A percentile compares a stretch with the other conserved stretches of the same genome.
These are phyloP conservation scores for Rubia tinctorum DNA, from an alignment of 305 asterid species.

Conservation along the genomic window DNA sequence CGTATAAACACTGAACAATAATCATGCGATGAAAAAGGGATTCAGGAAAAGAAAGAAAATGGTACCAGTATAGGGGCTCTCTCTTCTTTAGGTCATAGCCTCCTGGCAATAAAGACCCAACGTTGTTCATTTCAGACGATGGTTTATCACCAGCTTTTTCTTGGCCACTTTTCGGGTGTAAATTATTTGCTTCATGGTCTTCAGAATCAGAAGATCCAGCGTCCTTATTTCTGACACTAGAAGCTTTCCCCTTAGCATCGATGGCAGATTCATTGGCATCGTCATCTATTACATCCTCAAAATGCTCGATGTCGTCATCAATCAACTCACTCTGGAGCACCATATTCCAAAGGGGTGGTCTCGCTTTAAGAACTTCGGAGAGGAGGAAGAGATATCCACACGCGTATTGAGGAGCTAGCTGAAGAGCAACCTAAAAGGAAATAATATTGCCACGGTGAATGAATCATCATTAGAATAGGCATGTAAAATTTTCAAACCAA, in stretches of 20 bases:
- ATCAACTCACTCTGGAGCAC: constrained; percentile 71
- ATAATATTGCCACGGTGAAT: constrained; percentile 10
- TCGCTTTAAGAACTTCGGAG: constrained; percentile 93
- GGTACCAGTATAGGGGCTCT: constrained; percentile 86
- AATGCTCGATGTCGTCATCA: constrained; percentile 92
- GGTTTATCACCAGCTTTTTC: constrained; percentile 21
- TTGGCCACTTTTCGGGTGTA: constrained; percentile 33
- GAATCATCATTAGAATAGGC: neutral
- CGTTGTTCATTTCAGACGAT: constrained; percentile 24
- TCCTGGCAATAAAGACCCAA: constrained; percentile 37
- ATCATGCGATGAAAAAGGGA: neutral
- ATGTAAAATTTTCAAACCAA: neutral
- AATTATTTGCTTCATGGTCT: constrained; percentile 41
- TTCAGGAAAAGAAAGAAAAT: constrained; percentile 1
- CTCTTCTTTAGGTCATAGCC: constrained; percentile 77
- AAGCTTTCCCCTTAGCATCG: constrained; percentile 32
- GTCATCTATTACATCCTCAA: constrained; percentile 64
- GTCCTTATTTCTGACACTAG: constrained; percentile 32
- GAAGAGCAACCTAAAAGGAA: constrained; percentile 65
- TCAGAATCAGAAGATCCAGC: constrained; percentile 46
- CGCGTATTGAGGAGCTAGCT: constrained; percentile 93
- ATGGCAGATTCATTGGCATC: constrained; percentile 31
- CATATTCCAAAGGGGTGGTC: constrained; percentile 86
- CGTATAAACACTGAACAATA: constrained; percentile 6
- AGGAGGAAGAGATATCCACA: constrained; percentile 93